Evolutionary conservation across 805 yeast species (phyloP).

Genomic region (Isabelozyma rhagii): DNA sequence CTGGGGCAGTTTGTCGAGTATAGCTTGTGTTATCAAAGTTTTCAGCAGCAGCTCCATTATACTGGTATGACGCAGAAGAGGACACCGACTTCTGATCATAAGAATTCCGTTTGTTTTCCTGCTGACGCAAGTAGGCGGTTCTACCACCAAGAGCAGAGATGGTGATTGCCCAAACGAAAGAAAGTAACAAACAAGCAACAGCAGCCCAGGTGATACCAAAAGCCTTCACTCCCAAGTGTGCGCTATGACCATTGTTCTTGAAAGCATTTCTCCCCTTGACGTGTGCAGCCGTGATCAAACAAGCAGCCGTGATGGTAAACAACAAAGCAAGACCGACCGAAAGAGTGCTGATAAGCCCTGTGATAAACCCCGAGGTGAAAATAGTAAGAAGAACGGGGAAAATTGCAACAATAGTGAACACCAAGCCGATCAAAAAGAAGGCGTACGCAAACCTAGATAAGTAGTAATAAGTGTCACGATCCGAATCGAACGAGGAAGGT

Average conservation of each 20-base stretch:
- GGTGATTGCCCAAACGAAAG: conserved; percentile 6
- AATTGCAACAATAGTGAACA: conserved; percentile 52
- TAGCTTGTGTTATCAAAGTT: background rate
- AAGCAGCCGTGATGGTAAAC: conserved; percentile 44
- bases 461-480: conserved; percentile 57
- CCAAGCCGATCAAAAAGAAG: conserved; percentile 49
- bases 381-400: conserved; percentile 30
- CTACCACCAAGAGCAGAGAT: conserved; percentile 2
- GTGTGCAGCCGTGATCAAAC: conserved; percentile 53
- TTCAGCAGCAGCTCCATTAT: background rate
- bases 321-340: conserved; percentile 26
- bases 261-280: conserved; percentile 52
- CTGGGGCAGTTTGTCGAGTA: background rate
- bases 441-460: conserved; percentile 48
- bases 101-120: background rate
- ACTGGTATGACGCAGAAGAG: background rate
- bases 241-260: conserved; percentile 35
- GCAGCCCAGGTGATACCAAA: conserved; percentile 67
- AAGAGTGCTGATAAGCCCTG: conserved; percentile 1
- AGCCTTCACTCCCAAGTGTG: conserved; percentile 46
- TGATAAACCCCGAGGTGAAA: background rate
- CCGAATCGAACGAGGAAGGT: conserved; percentile 50
- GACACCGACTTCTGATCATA: background rate
- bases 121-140: background rate
- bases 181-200: conserved; percentile 17